phyloP scores from a whole-genome alignment of 2,329 filamentous ascomycete species.

The Fusarium scirpi region DNA sequence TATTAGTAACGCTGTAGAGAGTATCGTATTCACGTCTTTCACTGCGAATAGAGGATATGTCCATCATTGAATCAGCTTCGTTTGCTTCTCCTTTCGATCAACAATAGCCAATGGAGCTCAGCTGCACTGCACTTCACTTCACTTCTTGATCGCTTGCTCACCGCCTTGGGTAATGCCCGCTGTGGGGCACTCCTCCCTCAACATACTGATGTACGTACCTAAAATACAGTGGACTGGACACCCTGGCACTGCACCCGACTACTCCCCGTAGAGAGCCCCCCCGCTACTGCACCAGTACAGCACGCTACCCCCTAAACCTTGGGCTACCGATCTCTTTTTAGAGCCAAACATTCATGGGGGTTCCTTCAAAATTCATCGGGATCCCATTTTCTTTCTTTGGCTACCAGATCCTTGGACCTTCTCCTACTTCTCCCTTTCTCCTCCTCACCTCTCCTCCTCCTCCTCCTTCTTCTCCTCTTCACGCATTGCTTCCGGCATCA shows the following conservation, averaged over 20 bases:
- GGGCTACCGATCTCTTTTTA: slow-evolving; percentile 39
- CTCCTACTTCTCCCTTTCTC: slow-evolving; percentile 20
- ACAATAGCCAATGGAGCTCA: slow-evolving; percentile 12
- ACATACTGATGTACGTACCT: slow-evolving; percentile 22
- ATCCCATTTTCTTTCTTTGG: slow-evolving; percentile 36
- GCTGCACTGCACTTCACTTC: not conserved
- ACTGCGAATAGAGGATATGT: slow-evolving; percentile 2
- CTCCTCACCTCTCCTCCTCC: slow-evolving; percentile 11
- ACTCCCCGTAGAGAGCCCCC: slow-evolving; percentile 28
- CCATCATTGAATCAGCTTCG: not conserved
- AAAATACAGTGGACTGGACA: slow-evolving; percentile 18
- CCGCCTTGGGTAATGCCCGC: slow-evolving; percentile 45
- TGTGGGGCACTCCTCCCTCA: slow-evolving; percentile 38
- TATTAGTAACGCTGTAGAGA: not conserved
- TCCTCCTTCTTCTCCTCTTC: slow-evolving; percentile 12
- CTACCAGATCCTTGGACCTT: slow-evolving; percentile 32
- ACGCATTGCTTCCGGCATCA: slow-evolving; percentile 3
- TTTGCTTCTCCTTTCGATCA: slow-evolving; percentile 21
- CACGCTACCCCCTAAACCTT: slow-evolving; percentile 35
- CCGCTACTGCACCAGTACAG: slow-evolving; percentile 25
- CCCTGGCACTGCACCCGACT: slow-evolving; percentile 24
- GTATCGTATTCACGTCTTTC: not conserved
- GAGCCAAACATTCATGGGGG: slow-evolving; percentile 41
- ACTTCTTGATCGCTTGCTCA: slow-evolving; percentile 27
- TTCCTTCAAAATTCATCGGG: slow-evolving; percentile 45